Percentiles rank a stretch among this genome's conserved stretches.
phyloP scores from a whole-genome alignment of 2,329 filamentous ascomycete genomes.

The Xylariaceae sp. region DNA sequence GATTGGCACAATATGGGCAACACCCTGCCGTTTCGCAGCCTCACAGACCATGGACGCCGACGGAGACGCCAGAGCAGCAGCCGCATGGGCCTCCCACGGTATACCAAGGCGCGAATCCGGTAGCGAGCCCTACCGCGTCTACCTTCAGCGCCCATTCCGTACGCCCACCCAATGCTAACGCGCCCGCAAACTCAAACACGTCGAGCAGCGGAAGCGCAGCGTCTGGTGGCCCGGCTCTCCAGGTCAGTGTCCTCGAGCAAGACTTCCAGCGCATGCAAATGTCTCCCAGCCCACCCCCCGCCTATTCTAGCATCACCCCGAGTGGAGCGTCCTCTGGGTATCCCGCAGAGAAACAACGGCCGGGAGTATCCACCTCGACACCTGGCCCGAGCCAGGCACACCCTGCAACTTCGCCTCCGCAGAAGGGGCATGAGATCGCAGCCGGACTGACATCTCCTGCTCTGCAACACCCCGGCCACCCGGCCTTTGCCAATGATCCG shows the following conservation, averaged over 20 bases:
- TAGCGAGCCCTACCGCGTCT: constrained; percentile 48
- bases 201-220: background rate
- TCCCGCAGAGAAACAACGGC: constrained; percentile 71
- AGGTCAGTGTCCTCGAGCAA: constrained; percentile 71
- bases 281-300: constrained; percentile 85
- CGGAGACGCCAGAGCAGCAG: constrained; percentile 78
- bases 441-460: constrained; percentile 41
- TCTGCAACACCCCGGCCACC: constrained; percentile 63
- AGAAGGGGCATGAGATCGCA: constrained; percentile 26
- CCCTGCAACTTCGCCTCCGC: constrained; percentile 30
- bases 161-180: constrained; percentile 29
- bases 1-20: constrained; percentile 70
- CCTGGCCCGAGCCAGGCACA: constrained; percentile 26
- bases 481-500: constrained; percentile 84
- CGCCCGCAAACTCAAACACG: constrained; percentile 23
- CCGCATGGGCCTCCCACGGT: constrained; percentile 86
- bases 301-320: constrained; percentile 74
- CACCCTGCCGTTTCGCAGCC: constrained; percentile 42
- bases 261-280: constrained; percentile 77
- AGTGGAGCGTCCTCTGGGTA: constrained; percentile 51
- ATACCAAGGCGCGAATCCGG: constrained; percentile 78
- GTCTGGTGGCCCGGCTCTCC: constrained; percentile 33
- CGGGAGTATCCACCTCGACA: constrained; percentile 29
- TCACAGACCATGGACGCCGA: constrained; percentile 85
- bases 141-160: constrained; percentile 39